Percentiles rank a stretch among this genome's conserved stretches.
These are phyloP conservation scores for Fonsecaea erecta DNA, from an alignment of 2,329 filamentous ascomycete species.

Conservation along the genomic window DNA sequence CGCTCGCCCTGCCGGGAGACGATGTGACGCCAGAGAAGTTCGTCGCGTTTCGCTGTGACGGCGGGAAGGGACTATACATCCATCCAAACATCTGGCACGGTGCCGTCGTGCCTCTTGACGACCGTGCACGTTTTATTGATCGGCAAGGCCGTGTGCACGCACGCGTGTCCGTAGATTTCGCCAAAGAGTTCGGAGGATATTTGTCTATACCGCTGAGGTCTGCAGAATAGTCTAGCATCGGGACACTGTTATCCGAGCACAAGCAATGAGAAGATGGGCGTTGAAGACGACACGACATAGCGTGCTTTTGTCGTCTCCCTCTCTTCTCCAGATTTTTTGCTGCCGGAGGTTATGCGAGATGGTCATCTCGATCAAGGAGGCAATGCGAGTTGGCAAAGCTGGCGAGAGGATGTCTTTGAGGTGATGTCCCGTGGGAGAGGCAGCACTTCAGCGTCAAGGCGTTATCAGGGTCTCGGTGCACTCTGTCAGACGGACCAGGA, in stretches of 20 bases:
- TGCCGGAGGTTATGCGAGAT: background rate
- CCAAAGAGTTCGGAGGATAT: conserved; percentile 28
- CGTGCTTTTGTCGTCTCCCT: background rate
- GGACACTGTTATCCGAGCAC: background rate
- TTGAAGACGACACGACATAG: background rate
- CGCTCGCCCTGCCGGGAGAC: conserved; percentile 23
- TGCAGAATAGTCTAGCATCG: background rate
- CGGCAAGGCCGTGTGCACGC: conserved; percentile 26
- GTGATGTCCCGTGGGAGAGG: background rate
- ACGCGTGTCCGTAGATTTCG: conserved; percentile 25
- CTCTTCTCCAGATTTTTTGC: background rate
- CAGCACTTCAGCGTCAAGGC: background rate
- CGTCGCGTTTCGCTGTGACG: conserved; percentile 21
- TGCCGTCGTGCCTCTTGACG: conserved; percentile 23
- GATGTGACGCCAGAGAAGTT: conserved; percentile 27
- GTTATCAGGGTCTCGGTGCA: background rate
- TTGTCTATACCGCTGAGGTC: conserved; percentile 16
- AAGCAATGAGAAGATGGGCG: background rate
- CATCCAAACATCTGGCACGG: conserved; percentile 28
- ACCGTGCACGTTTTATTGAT: conserved; percentile 21
- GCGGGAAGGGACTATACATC: conserved; percentile 24
- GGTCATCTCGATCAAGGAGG: background rate
- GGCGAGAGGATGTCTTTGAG: background rate
- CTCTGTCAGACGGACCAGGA: background rate
- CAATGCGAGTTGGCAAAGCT: background rate